phyloP scores from a whole-genome alignment of 306 rosid species.

The Gastrolobium villosum region DNA sequence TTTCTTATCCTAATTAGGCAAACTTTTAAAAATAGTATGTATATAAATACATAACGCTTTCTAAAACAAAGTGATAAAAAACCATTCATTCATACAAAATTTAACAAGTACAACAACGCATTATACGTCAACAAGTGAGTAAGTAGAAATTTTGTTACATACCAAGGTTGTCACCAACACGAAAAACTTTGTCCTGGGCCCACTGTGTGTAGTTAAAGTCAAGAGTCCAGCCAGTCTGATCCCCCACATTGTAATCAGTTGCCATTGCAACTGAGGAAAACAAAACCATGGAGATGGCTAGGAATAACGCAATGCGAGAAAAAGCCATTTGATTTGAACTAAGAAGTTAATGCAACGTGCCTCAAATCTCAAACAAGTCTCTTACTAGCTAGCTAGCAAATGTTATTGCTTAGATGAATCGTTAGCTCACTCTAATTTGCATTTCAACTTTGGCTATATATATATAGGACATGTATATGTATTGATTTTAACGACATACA shows the following conservation, averaged over 20 bases:
- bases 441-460: neutral
- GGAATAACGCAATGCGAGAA: slow-evolving; percentile 8
- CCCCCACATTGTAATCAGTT: slow-evolving; percentile 58
- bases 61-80: too few species aligned
- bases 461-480: too few species aligned
- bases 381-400: neutral
- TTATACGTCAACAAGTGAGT: neutral
- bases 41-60: too few species aligned
- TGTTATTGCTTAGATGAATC: slow-evolving; percentile 41
- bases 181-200: slow-evolving; percentile 56
- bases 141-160: neutral
- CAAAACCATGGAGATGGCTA: slow-evolving; percentile 50
- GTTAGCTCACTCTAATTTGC: slow-evolving; percentile 2
- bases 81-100: too few species aligned
- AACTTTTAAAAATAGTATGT: too few species aligned
- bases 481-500: slow-evolving; percentile 35
- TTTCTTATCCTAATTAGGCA: too few species aligned
- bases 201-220: slow-evolving; percentile 49
- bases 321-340: slow-evolving; percentile 54
- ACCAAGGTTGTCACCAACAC: slow-evolving; percentile 63
- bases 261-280: slow-evolving; percentile 58
- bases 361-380: neutral
- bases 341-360: neutral
- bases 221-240: slow-evolving; percentile 52
- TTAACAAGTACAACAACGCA: too few species aligned